Conservation (phyloP, 305 asterid species). For the Salvia sclarea region DNA sequence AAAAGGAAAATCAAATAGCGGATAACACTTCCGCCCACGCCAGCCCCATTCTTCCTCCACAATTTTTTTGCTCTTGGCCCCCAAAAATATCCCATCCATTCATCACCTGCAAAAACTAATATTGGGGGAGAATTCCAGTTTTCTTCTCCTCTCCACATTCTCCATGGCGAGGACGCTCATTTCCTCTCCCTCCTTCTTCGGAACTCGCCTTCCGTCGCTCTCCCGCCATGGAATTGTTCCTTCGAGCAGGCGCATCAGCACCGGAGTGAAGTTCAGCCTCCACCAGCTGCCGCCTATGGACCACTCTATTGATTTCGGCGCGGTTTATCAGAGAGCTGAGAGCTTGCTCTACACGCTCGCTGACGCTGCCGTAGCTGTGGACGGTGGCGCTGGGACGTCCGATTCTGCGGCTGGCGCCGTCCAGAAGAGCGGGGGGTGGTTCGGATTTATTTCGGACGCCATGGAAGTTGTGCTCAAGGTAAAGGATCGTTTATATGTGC, state of each 20-base stretch:
- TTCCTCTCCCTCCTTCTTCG: conserved; percentile 68
- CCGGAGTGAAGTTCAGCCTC: conserved; percentile 69
- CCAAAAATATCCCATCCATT: conserved; percentile 18
- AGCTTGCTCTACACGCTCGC: conserved; percentile 84
- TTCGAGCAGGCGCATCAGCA: conserved; percentile 47
- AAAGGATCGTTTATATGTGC: neutral
- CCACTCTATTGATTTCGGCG: conserved; percentile 49
- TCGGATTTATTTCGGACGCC: conserved; percentile 89
- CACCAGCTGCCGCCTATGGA: conserved; percentile 61
- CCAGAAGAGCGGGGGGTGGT: conserved; percentile 92
- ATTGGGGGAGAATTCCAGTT: conserved; percentile 14
- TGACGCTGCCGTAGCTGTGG: conserved; percentile 79
- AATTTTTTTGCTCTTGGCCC: conserved; percentile 22
- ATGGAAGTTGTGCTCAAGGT: conserved; percentile 98
- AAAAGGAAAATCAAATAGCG: conserved; percentile 1
- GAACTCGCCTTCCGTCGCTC: conserved; percentile 61
- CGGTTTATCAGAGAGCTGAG: conserved; percentile 69
- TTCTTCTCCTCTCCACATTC: conserved; percentile 10
- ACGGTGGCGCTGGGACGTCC: conserved; percentile 45
- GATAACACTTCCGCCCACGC: conserved; percentile 30
- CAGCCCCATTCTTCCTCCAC: conserved; percentile 37
- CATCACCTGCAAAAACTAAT: neutral
- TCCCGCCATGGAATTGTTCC: conserved; percentile 50
- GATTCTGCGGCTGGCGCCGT: conserved; percentile 46
- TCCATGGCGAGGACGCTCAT: conserved; percentile 85